These are phyloP conservation scores for Tulasnella sp. DNA, from an alignment of 768 basidiomycete species.

Conservation along the genomic window DNA sequence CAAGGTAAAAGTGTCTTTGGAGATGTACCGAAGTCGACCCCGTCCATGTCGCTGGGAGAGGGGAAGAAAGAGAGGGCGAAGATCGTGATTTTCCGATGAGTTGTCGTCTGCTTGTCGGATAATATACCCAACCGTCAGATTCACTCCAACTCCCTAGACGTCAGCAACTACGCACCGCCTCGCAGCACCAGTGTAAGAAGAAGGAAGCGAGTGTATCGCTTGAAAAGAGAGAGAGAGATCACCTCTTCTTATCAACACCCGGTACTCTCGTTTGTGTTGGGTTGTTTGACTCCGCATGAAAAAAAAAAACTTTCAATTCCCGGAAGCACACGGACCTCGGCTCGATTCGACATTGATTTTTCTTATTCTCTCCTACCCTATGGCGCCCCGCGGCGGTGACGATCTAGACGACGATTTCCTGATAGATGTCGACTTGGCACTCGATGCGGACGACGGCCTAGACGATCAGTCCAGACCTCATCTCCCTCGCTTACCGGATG, in stretches of 20 bases:
- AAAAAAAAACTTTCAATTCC: not conserved
- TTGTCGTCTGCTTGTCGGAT: no score
- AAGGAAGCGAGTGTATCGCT: no score
- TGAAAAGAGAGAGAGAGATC: slow-evolving; percentile 1
- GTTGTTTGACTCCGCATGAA: not conserved
- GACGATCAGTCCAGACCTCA: slow-evolving; percentile 21
- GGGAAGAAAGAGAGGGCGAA: not conserved
- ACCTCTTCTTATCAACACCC: not conserved
- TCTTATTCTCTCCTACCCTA: not conserved
- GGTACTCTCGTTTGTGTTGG: not conserved
- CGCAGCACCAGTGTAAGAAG: no score
- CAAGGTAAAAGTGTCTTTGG: slow-evolving; percentile 7
- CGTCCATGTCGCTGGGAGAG: not conserved
- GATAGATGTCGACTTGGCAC: slow-evolving; percentile 50
- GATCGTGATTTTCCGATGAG: no score
- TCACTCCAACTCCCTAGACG: no score
- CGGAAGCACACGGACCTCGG: not conserved
- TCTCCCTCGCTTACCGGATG: slow-evolving; percentile 18
- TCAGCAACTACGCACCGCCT: no score
- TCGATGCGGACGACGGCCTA: slow-evolving; percentile 43
- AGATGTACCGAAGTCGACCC: slow-evolving; percentile 2
- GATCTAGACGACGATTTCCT: slow-evolving; percentile 77
- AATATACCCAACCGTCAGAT: no score
- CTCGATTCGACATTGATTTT: not conserved
- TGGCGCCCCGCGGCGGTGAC: slow-evolving; percentile 36